Base-by-base conservation (phyloP, 2,329 filamentous ascomycete genomes). In the Arthroderma sp. region DNA sequence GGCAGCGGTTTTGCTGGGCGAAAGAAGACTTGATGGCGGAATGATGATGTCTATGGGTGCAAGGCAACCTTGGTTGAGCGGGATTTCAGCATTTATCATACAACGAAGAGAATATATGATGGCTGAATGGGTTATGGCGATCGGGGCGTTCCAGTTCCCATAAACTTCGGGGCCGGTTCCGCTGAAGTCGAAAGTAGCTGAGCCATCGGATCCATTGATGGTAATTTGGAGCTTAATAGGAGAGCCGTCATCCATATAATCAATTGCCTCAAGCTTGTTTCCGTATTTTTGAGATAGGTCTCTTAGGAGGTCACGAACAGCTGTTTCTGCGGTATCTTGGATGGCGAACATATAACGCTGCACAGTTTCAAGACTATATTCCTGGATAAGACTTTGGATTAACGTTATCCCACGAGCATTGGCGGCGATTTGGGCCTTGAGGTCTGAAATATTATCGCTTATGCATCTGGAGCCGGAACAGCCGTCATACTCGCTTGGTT, bases 171-270 rank as follows among this genome's bases (percentile, higher is more conserved):
- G 78, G 0, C 83, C 83, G 0, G 83, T 88, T n/a, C 83, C 84
- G 1, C 70, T 71, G 59, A 88, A 82, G 61, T 88, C 77, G 57
- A 88, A 89, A 0, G 80, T 64, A 0, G 85, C 85, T 51, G 81
- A 77, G 9, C 83, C 84, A 37, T 80, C 78, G 2, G 79, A 71
- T 0, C 73, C 72, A 56, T 87, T 75, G 48, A 91, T 87, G 0
- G 75, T 77, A 3, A 91, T 73, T 47, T 77, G 78, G 7, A 89
- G 70, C 40, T 76, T 71, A 53, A 89, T 87, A 0, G 82, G 81
- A n/a, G 75, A 83, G 29, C 84, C 84, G 54, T 89, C 83, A 53
- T 91, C 85, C 81, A 88, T 89, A 62, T 78, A 83, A 55, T 91
- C 85, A 6, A 80, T 67, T 0, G 85, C 81, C 2, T 71, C 72